Conservation (phyloP, 2,329 filamentous ascomycete species). For the Fusarium vanettenii region DNA sequence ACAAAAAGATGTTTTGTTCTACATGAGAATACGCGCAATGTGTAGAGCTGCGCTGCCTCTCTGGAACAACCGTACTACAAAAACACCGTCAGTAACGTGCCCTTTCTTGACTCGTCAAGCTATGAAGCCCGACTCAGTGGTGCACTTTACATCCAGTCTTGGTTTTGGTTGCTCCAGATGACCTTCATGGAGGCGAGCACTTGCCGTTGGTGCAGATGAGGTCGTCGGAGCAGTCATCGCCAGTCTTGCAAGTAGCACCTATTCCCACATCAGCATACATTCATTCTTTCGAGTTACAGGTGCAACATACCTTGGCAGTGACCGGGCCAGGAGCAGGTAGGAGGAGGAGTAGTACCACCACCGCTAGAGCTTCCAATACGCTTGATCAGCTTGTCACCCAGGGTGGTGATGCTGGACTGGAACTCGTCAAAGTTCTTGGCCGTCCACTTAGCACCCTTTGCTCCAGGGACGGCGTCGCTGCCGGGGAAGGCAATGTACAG, state of each 20-base stretch:
- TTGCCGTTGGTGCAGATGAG: constrained; percentile 36
- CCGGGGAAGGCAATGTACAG: constrained; percentile 72
- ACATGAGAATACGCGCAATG: neutral
- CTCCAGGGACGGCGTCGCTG: constrained; percentile 66
- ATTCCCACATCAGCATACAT: neutral
- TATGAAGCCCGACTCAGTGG: neutral
- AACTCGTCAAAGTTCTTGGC: constrained; percentile 62
- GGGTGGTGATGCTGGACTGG: constrained; percentile 60
- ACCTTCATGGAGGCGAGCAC: constrained; percentile 27
- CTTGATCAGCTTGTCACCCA: constrained; percentile 65
- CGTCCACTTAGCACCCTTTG: constrained; percentile 64
- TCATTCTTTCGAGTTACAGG: neutral
- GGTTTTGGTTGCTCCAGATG: neutral
- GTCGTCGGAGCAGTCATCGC: constrained; percentile 39
- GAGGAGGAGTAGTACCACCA: neutral
- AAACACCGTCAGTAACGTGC: neutral
- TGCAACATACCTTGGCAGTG: constrained; percentile 28
- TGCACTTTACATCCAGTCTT: neutral
- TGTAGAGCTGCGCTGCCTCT: neutral
- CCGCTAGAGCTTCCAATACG: constrained; percentile 37
- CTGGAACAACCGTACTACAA: neutral
- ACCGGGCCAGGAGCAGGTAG: constrained; percentile 33
- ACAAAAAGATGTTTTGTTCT: neutral
- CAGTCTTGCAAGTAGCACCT: constrained; percentile 40
- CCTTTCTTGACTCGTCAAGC: neutral